Evolutionary conservation across 2,329 filamentous ascomycete genomes (phyloP).

Genomic region (Thielaviopsis euricoi): DNA sequence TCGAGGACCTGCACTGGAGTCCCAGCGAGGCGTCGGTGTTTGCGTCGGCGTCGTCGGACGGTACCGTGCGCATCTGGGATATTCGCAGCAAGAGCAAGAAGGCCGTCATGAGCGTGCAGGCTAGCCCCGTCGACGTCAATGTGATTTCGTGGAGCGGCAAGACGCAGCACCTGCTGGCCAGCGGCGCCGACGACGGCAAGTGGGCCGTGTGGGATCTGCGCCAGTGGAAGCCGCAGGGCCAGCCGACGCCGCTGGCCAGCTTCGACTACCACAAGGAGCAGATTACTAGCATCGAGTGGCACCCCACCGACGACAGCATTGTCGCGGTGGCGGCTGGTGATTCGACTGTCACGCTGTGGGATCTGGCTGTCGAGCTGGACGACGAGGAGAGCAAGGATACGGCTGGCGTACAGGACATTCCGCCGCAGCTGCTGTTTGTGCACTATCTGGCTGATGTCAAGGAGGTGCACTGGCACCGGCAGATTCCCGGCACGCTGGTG

Average conservation of each 20-base stretch:
- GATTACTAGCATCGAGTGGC: slow-evolving; percentile 92
- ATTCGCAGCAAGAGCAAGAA: slow-evolving; percentile 77
- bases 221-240: slow-evolving; percentile 60
- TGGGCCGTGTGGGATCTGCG: slow-evolving; percentile 96
- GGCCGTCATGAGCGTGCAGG: slow-evolving; percentile 72
- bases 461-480: slow-evolving; percentile 93
- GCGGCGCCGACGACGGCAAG: slow-evolving; percentile 80
- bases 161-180: slow-evolving; percentile 77
- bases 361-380: slow-evolving; percentile 88
- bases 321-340: slow-evolving; percentile 84
- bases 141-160: slow-evolving; percentile 90
- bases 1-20: slow-evolving; percentile 96
- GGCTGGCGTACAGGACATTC: slow-evolving; percentile 74
- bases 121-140: slow-evolving; percentile 78
- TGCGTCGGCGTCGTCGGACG: slow-evolving; percentile 82
- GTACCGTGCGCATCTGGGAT: slow-evolving; percentile 93
- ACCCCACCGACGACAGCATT: slow-evolving; percentile 91
- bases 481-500: slow-evolving; percentile 79
- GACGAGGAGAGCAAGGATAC: slow-evolving; percentile 92
- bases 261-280: slow-evolving; percentile 95
- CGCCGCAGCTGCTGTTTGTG: slow-evolving; percentile 86
- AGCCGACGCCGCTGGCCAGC: slow-evolving; percentile 70
- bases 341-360: slow-evolving; percentile 90
- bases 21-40: slow-evolving; percentile 88
- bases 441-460: slow-evolving; percentile 93